A percentile compares a stretch with the other conserved stretches of the same genome.
Evolutionary conservation across 2,329 filamentous ascomycete species (phyloP).

Genomic region (Phialophora chinensis): DNA sequence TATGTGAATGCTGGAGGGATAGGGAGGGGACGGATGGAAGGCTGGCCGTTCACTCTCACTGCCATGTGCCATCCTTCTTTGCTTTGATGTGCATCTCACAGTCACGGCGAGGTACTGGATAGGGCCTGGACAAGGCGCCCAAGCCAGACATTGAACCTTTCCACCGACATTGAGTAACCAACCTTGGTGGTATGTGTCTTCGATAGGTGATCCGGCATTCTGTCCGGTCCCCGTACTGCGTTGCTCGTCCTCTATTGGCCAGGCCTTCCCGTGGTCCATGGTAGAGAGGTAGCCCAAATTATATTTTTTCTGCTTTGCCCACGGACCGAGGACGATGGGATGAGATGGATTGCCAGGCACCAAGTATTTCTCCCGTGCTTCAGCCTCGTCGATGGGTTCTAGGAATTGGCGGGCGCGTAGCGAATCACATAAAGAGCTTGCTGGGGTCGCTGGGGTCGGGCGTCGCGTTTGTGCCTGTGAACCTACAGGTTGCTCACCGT

Average conservation of each 20-base stretch:
- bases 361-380: conserved; percentile 25
- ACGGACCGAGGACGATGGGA: conserved; percentile 59
- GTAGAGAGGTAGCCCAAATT: conserved; percentile 50
- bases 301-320: conserved; percentile 52
- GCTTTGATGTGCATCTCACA: conserved; percentile 47
- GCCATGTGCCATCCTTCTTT: conserved; percentile 44
- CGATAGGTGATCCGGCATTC: not conserved
- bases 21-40: conserved; percentile 57
- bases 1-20: conserved; percentile 61
- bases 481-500: not conserved
- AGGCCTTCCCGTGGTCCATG: conserved; percentile 56
- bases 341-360: conserved; percentile 42
- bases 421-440: not conserved
- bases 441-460: not conserved
- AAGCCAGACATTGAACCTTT: conserved; percentile 57
- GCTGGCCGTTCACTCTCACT: conserved; percentile 47
- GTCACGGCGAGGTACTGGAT: conserved; percentile 64
- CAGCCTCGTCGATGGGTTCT: conserved; percentile 2
- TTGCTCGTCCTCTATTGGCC: conserved; percentile 41
- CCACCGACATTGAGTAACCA: conserved; percentile 65
- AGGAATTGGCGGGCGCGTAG: conserved; percentile 16
- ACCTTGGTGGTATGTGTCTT: conserved; percentile 45
- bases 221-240: not conserved
- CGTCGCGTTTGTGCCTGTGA: not conserved
- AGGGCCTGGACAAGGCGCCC: conserved; percentile 54